Base-by-base conservation (phyloP, 140 eudicot genomes). In the Bidens hawaiensis region DNA sequence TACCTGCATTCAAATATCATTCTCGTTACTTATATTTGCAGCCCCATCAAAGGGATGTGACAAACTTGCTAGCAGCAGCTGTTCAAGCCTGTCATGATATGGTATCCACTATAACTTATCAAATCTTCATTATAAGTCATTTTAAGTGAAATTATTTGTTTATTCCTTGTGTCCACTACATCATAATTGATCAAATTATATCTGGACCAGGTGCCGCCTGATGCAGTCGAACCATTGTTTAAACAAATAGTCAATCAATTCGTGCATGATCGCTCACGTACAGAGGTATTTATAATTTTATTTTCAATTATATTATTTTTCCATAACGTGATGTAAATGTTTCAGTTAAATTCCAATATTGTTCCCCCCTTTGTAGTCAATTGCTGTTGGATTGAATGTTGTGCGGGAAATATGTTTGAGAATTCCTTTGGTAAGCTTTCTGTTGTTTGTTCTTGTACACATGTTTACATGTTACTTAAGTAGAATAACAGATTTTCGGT, bases 21-120 rank as follows among this genome's bases (percentile, higher is more conserved):
- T 24, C 38, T 25, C 38, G 15, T 70, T 41, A 51, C 75, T 53
- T 14, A 42, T 53, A 28, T 23, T 67, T 62, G 73, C 87, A 91
- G 98, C 98, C 98, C 28, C 96, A 91, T 79, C 98, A 91, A 75
- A 87, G 95, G 62, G 96, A 91, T 52, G 90, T 91, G 52, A 91
- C 93, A 38, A 85, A 69, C 72, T 80, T 91, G 55, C 95, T 91
- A 72, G 96, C 98, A 27, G 98, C 98, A 67, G 96, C 95, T 47
- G 96, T 91, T 63, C 98, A 91, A 70, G 91, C 98, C 65, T 91
- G 98, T 72, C 98, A 91, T 77, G 98, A 91, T 73, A 91, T 91
- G 98, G 98, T 91, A 81, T 18, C 13, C 4, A 11, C 46, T 40
- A 19, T 64, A 19, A 51, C 1, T 6, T 49, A 46, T 53, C 50